Evolutionary conservation across 192 early-diverging fungal species (phyloP), one percentile per base, ranked within the genome.

Genomic region (Haplosporangium gracile): DNA sequence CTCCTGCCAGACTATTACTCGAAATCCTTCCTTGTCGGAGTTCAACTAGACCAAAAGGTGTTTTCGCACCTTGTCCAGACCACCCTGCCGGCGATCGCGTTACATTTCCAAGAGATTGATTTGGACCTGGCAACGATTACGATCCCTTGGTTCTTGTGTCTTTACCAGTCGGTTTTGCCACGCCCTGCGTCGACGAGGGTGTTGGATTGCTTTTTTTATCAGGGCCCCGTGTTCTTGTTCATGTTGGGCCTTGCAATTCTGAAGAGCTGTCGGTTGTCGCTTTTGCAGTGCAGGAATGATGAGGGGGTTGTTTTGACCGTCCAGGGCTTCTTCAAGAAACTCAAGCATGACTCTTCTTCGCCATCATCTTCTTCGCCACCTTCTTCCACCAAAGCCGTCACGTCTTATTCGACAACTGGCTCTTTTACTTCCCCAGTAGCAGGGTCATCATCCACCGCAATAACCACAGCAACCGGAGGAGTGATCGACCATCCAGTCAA

Each of bases 1-100:
- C 75, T 86, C 9, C 47, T 86, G 20, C 84, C 84, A 6, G 84
- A 86, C 32, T 86, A 86, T 45, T 86, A 86, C 53, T 86, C 84
- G 0, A 76, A 72, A 13, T 75, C 84, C 1, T 65, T 65, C 60
- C 38, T 86, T 10, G 38, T 81, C 4, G 84, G 83, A 8, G 84
- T 78, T 1, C 76, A 77, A 32, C 63, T 86, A 51, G 84, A 86
- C 45, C 84, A 86, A 75, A 57, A 51, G 0, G 84, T 86, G n/a
- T 86, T 86, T 75, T 70, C 70, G 9, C 84, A 81, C 16, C 72
- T 86, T 2, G 72, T 86, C 13, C 32, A 71, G 4, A 77, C 77
- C 13, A 81, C 79, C 1, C 47, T 86, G 1, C 84, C 84, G 22
- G 11, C 34, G 18, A 40, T 86, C 9, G 73, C 84, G 1, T 1